Base-by-base conservation (phyloP, 2,329 filamentous ascomycete species). In the Aspergillus versicolor region DNA sequence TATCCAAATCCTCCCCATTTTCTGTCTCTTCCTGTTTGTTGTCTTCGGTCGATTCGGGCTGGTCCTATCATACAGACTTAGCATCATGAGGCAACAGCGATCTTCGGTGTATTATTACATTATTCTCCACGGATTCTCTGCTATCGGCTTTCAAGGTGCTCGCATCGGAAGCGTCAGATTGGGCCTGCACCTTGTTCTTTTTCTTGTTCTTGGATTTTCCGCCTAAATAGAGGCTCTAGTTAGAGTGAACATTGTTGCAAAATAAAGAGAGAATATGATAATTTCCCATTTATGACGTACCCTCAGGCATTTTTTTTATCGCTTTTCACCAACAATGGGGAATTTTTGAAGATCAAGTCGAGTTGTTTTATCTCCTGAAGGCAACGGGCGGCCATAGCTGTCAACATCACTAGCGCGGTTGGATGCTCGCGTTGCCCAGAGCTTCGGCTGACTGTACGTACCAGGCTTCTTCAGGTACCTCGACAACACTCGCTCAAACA, bases 201-300 rank as follows among this genome's bases (percentile, higher is more conserved):
- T 81, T 84, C 71, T 78, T 82, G 69, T 79, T 83, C 75, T 82
- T 85, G 67, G 81, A 81, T 67, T 78, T 84, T 52, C 75, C 67
- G 65, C 73, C 75, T 78, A 61, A 59, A 65, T 61, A 52, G 56
- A 57, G 57, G 57, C 51, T 56, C 66, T 52, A 64, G 61, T 46
- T 40, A 50, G 42, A 56, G 45, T 22, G 40, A n/a, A 30, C 13
- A 47, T 52, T 27, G 46, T 46, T 43, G n/a, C 12, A 17, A 22
- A 47, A 41, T 12, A 21, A 30, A 30, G 6, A 46, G 34, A 8
- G 13, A 40, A 21, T 32, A 13, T n/a, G n/a, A 27, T 30, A 19
- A 15, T 40, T 30, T 4, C 19, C 27, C 27, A 19, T 32, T 49
- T 11, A 38, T 30, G 22, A 52, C 54, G 24, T 61, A 67, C 64